These are phyloP conservation scores for Mucor plumbeus DNA, from an alignment of 371 early-diverging fungal genomes.

Conservation along the genomic window DNA sequence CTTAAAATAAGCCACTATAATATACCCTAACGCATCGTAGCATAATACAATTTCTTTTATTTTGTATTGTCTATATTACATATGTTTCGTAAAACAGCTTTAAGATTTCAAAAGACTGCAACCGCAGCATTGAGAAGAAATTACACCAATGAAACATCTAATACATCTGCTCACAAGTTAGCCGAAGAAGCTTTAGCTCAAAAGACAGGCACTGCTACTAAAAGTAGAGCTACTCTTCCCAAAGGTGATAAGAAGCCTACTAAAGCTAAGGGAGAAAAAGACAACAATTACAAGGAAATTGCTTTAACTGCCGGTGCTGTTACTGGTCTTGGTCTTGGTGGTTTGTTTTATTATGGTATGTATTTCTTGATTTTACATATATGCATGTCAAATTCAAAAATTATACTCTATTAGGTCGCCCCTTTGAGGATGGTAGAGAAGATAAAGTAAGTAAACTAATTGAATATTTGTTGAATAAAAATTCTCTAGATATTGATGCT, in stretches of 20 bases:
- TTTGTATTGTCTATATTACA: background rate
- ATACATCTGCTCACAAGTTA: slow-evolving; percentile 33
- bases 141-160: slow-evolving; percentile 15
- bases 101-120: slow-evolving; percentile 19
- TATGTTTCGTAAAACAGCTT: slow-evolving; percentile 24
- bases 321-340: slow-evolving; percentile 32
- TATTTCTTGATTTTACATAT: background rate
- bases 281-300: slow-evolving; percentile 24
- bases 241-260: slow-evolving; percentile 60
- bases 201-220: slow-evolving; percentile 40
- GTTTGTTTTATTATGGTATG: slow-evolving; percentile 40
- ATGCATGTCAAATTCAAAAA: background rate
- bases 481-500: background rate
- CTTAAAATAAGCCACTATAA: slow-evolving; percentile 24
- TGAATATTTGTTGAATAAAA: background rate
- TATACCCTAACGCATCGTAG: background rate
- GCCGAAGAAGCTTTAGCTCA: slow-evolving; percentile 58
- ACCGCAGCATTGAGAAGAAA: slow-evolving; percentile 15
- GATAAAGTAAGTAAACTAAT: slow-evolving; percentile 29
- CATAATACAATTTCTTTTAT: slow-evolving; percentile 11
- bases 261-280: slow-evolving; percentile 36
- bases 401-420: slow-evolving; percentile 24
- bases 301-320: slow-evolving; percentile 33
- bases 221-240: slow-evolving; percentile 46
- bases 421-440: slow-evolving; percentile 28